Base-by-base conservation (phyloP, 1,139 yeast genomes). In the Arxiozyma heterogenica region DNA sequence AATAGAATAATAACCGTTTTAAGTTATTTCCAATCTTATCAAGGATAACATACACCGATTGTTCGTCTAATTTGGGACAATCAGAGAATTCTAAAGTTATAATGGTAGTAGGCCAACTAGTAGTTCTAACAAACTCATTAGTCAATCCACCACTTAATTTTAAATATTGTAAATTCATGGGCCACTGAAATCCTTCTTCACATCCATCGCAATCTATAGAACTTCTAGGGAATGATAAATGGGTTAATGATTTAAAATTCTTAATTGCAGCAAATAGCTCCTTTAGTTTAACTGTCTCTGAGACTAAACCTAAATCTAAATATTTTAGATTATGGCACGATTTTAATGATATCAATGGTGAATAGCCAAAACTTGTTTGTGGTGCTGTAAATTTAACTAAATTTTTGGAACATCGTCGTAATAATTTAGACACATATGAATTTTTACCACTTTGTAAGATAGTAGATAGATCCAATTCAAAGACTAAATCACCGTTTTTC, bases 381-480 rank as follows among this genome's bases (percentile, higher is more conserved):
- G 98, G 96, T 0, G 98, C 97, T 8, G 86, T 80, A 64, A 93
- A 90, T 15, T 75, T 73, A 59, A 81, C 77, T 51, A 93, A 71
- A 50, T 76, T 77, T 25, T 76, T 69, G 12, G 89, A 78, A 54
- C 96, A 86, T 49, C 96, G 75, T 63, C 95, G 80, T 55, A 93
- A 72, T 6, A 93, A 67, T 60, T 86, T 84, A 1, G 97, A 88
- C 22, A 93, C 91, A 68, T 77, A 86, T 0, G 97, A 93, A 70
- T 90, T 93, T 65, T 87, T 90, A n/a, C 98, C 98, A 47, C 89
- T 79, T 68, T 93, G 98, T 55, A 89, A 82, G 52, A 91, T 88
- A 54, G 81, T 77, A 11, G 95, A 78, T 49, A 93, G 73, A 65
- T 93, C 94, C 41, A 93, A 73, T 17, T 73, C 73, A 52, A 71